Conservation (phyloP, 2,329 filamentous ascomycete species). For the Ascochyta pisi region DNA sequence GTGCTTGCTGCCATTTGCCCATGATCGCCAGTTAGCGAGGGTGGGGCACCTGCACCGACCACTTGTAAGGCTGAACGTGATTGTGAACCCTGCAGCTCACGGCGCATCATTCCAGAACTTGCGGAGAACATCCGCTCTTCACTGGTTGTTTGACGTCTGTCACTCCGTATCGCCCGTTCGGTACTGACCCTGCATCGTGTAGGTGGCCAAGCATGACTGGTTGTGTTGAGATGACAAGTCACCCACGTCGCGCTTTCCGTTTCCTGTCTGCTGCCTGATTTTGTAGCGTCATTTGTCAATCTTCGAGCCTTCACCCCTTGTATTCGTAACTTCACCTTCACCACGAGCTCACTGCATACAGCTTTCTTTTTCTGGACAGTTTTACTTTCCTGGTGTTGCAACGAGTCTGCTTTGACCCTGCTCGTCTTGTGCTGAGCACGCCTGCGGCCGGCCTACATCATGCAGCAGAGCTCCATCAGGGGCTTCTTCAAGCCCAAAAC, state of each 20-base stretch:
- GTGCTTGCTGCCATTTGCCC: slow-evolving; percentile 2
- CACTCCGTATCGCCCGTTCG: neutral
- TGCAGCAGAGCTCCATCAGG: slow-evolving; percentile 34
- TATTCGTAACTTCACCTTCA: neutral
- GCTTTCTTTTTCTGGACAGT: neutral
- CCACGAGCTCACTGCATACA: neutral
- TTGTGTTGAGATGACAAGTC: neutral
- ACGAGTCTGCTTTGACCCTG: neutral
- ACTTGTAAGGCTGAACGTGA: slow-evolving; percentile 27
- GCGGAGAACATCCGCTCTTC: slow-evolving; percentile 13
- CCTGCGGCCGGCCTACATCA: slow-evolving; percentile 10
- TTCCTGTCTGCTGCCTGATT: slow-evolving; percentile 15
- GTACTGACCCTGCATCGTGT: neutral
- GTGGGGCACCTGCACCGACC: slow-evolving; percentile 22
- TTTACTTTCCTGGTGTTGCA: neutral
- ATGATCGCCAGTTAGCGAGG: slow-evolving; percentile 28
- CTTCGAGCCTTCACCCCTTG: neutral
- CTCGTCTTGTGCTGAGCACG: neutral
- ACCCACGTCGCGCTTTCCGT: neutral
- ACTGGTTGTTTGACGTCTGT: slow-evolving; percentile 6
- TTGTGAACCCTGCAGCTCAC: slow-evolving; percentile 8
- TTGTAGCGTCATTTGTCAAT: slow-evolving; percentile 7
- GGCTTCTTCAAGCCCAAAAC: slow-evolving; percentile 25
- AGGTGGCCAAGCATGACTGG: neutral
- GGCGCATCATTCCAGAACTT: neutral